Conservation (phyloP, 2,329 filamentous ascomycete species). For the Cercospora brassicicola region DNA sequence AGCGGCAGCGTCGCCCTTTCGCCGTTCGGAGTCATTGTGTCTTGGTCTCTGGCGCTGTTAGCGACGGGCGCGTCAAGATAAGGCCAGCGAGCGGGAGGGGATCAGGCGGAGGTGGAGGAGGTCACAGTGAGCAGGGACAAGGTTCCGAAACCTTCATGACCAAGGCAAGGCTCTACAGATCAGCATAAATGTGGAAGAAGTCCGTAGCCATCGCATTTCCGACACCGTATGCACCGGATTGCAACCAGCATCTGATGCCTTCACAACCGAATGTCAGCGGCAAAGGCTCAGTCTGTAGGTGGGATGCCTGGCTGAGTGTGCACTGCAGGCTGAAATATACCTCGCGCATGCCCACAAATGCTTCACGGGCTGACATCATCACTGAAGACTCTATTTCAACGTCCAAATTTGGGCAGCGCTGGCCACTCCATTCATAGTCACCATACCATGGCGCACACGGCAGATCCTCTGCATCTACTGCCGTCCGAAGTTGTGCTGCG, state of each 20-base stretch:
- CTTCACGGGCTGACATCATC: neutral
- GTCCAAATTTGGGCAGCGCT: neutral
- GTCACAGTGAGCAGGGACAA: neutral
- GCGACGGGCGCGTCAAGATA: neutral
- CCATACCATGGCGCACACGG: neutral
- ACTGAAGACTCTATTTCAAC: slow-evolving; percentile 4
- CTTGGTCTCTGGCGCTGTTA: neutral
- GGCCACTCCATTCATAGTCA: neutral
- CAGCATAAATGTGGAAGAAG: neutral
- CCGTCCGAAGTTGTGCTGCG: slow-evolving; percentile 46
- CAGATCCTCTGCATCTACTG: slow-evolving; percentile 34
- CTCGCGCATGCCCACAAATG: neutral
- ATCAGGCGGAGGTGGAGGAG: neutral
- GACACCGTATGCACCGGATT: neutral
- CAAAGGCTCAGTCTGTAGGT: neutral
- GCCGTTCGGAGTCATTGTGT: slow-evolving; percentile 1
- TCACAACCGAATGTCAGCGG: neutral
- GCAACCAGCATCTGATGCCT: neutral
- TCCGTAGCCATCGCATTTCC: neutral
- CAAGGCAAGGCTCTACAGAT: neutral
- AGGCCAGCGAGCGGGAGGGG: neutral
- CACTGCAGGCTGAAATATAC: neutral
- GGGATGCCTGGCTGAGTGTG: neutral
- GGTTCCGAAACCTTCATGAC: neutral
- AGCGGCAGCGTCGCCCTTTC: neutral